Evolutionary conservation across 805 yeast genomes (phyloP).

Genomic region (Kazachstania kunashirensis): DNA sequence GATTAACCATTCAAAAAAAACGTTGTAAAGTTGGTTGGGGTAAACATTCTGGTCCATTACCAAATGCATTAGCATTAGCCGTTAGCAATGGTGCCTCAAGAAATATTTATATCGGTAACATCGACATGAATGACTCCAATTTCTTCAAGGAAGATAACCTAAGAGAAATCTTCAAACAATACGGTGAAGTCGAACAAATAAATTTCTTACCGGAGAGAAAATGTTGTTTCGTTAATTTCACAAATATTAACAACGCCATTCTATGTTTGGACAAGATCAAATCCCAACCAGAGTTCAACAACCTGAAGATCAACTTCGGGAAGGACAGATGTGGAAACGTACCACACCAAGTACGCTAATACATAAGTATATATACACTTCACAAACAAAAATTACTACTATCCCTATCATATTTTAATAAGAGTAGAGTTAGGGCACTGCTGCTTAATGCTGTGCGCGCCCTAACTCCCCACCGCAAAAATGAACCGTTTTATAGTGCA

Average conservation of each 20-base stretch:
- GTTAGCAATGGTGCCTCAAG: conserved; percentile 91
- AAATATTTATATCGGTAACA: conserved; percentile 80
- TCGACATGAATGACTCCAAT: conserved; percentile 31
- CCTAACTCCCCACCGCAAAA: too few species aligned
- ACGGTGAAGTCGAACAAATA: conserved; percentile 93
- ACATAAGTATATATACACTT: neutral
- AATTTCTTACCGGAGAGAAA: conserved; percentile 74
- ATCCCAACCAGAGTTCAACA: conserved; percentile 56
- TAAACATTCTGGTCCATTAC: conserved; percentile 85
- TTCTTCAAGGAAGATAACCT: conserved; percentile 48
- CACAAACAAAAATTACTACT: too few species aligned
- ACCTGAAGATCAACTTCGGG: conserved; percentile 80
- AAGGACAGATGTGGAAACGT: conserved; percentile 93
- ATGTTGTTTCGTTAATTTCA: conserved; percentile 87
- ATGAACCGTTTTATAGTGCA: too few species aligned
- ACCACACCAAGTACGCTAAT: conserved; percentile 50
- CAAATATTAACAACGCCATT: conserved; percentile 84
- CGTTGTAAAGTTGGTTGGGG: conserved; percentile 96
- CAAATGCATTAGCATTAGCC: conserved; percentile 78
- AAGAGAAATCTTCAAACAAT: conserved; percentile 63
- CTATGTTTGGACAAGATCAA: conserved; percentile 87
- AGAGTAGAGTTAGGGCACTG: too few species aligned
- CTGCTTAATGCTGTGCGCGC: too few species aligned
- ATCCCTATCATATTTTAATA: too few species aligned
- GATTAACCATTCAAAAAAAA: conserved; percentile 74